Percentiles rank a stretch among this genome's conserved stretches.
Evolutionary conservation across 2,329 filamentous ascomycete species (phyloP).

Genomic region (Paraconiothyrium sp.): DNA sequence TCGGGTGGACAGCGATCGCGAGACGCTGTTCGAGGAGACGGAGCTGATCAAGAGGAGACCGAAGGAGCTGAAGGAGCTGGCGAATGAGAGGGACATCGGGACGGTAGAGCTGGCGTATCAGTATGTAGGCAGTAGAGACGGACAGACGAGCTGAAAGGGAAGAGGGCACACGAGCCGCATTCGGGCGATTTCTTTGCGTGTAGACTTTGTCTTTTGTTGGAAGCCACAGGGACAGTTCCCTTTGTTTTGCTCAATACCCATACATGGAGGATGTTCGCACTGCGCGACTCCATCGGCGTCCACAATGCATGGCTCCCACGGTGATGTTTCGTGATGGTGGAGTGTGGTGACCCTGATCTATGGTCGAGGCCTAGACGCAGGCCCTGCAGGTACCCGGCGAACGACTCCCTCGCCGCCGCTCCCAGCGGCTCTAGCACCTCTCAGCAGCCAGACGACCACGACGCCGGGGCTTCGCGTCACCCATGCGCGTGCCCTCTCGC

Average conservation of each 20-base stretch:
- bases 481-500: neutral
- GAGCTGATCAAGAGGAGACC: conserved; percentile 13
- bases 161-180: neutral
- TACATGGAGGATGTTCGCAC: neutral
- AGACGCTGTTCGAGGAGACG: conserved; percentile 18
- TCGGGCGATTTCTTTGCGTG: conserved; percentile 1
- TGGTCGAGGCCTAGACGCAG: neutral
- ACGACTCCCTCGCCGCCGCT: too few relatives aligned
- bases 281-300: neutral
- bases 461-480: too few relatives aligned
- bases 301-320: neutral
- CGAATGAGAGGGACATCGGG: neutral
- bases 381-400: conserved; percentile 6
- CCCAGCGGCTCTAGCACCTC: too few relatives aligned
- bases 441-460: too few relatives aligned
- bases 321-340: neutral
- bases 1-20: conserved; percentile 18
- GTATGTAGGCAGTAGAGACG: conserved; percentile 9
- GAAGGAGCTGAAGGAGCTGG: conserved; percentile 7
- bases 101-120: conserved; percentile 8
- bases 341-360: neutral
- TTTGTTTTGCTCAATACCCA: conserved; percentile 1
- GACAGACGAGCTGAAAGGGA: neutral
- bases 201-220: neutral
- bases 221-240: neutral